Evolutionary conservation across 257 asterid genomes (phyloP), one percentile per base, ranked within the genome.

Genomic region (Thymus mandschuricus): DNA sequence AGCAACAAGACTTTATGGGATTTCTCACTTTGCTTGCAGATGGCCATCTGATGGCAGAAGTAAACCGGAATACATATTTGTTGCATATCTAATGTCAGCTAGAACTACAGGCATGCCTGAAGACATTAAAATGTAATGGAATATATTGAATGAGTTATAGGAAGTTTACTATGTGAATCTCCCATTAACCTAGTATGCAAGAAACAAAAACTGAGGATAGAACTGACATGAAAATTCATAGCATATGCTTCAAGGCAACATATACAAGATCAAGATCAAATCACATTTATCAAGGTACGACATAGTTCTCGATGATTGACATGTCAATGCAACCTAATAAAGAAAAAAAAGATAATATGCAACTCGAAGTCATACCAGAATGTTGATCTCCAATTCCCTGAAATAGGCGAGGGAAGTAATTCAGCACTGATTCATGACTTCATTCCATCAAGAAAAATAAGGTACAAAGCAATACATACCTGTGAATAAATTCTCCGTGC

Each of bases 341-440:
- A 45, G 40, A 51, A 21, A 63, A 73, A 40, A 73, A 68, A 12
- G 35, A 52, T 21, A 44, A 62, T 21, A 41, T 58, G 72, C 38
- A 68, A 60, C 11, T 15, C 61, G 76, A 73, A 51, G 66, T 83
- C 71, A 52, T 80, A 83, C 87, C 93, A 78, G 89, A 78, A 66
- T 30, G 80, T 76, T 86, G 91, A 73, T 84, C 87, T 71, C 88
- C 90, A 21, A 81, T 60, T 63, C 96, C 97, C 98, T 90, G 96
- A 74, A 77, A 87, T 71, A 74, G 63, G 69, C 35, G 52, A 69
- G 59, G 75, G 60, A 63, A 73, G 77, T 58, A 55, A 12, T 60
- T 81, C 56, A 76, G 80, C 30, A 59, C 64, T 34, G 70, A 55
- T 45, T 63, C 15, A 31, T 44, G 41, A 59, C 7, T 45, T 63